These are phyloP conservation scores for Talaromyces rugulosus DNA, from an alignment of 2,329 filamentous ascomycete species.

Conservation along the genomic window DNA sequence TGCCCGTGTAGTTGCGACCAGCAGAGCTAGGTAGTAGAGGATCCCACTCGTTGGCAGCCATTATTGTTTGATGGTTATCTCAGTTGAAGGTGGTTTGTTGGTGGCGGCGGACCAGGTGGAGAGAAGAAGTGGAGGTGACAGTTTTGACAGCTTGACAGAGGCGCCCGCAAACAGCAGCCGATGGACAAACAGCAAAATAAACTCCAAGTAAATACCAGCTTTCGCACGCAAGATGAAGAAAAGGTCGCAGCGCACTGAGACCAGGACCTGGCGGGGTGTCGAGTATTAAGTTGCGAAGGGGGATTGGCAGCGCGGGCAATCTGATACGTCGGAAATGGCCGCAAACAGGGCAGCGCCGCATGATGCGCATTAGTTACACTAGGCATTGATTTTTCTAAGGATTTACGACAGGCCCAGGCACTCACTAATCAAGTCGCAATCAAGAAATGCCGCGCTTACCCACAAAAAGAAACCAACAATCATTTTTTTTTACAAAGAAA, in stretches of 20 bases:
- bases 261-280: not conserved
- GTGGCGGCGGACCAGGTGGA: not conserved
- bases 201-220: not conserved
- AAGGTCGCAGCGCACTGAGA: not conserved
- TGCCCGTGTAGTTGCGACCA: slow-evolving; percentile 41
- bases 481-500: no score
- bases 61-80: not conserved
- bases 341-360: not conserved
- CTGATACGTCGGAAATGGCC: not conserved
- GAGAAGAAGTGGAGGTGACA: not conserved
- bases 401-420: no score
- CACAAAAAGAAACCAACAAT: not conserved
- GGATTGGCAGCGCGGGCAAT: not conserved
- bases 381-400: no score
- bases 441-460: not conserved
- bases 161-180: not conserved
- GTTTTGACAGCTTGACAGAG: not conserved
- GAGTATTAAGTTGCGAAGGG: not conserved
- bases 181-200: not conserved
- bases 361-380: not conserved
- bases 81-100: not conserved
- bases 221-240: not conserved
- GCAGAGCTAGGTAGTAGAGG: slow-evolving; percentile 6
- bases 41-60: slow-evolving; percentile 12
- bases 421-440: not conserved